These are phyloP conservation scores for Zygoascus sp. DNA, from an alignment of 1,139 yeast genomes.

Conservation along the genomic window DNA sequence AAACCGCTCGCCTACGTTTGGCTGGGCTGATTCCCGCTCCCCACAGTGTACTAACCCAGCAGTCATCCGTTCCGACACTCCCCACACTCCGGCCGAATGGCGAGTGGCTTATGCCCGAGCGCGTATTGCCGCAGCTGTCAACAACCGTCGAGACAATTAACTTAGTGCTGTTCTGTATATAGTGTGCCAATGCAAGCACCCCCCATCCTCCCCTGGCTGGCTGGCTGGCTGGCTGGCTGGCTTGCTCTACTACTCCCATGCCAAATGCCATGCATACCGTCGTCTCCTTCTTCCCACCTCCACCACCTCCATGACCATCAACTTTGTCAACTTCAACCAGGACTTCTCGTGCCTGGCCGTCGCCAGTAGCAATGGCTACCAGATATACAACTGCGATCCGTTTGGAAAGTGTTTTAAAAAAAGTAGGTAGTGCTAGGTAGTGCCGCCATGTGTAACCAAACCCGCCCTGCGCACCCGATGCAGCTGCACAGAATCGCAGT, in stretches of 20 bases:
- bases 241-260: neutral
- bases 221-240: no score
- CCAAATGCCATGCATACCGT: neutral
- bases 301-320: conserved; percentile 31
- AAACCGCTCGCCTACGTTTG: neutral
- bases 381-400: conserved; percentile 84
- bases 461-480: no score
- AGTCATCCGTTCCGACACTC: conserved; percentile 74
- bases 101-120: conserved; percentile 28
- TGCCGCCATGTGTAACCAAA: no score
- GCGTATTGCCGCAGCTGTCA: conserved; percentile 8
- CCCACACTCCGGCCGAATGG: conserved; percentile 31
- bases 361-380: conserved; percentile 73
- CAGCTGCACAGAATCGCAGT: no score
- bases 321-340: conserved; percentile 78
- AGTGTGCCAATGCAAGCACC: no score
- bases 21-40: no score
- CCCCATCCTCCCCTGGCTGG: no score
- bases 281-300: neutral
- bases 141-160: neutral
- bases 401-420: conserved; percentile 74
- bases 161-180: neutral
- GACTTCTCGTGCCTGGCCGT: conserved; percentile 84
- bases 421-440: conserved; percentile 27
- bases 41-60: conserved; percentile 1